These are phyloP conservation scores for Aeschynomene evenia DNA, from an alignment of 306 rosid genomes.

Conservation along the genomic window DNA sequence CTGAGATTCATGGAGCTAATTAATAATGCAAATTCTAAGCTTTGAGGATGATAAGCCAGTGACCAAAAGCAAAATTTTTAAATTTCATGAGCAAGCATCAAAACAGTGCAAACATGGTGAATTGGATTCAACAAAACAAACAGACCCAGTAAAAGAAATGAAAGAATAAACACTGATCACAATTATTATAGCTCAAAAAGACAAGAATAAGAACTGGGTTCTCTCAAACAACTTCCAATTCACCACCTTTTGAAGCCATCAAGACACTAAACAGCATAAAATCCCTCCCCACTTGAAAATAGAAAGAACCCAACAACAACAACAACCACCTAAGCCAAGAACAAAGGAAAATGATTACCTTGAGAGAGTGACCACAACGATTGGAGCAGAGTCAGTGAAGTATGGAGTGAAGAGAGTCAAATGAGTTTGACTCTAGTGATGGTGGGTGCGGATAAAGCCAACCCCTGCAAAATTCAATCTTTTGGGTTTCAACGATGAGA, in stretches of 20 bases:
- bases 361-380: neutral
- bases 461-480: neutral
- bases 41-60: neutral
- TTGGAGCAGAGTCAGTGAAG: neutral
- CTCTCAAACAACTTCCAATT: neutral
- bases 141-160: neutral
- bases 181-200: neutral
- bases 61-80: neutral
- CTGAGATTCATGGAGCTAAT: neutral
- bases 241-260: neutral
- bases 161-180: neutral
- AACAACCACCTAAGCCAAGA: no score
- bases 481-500: neutral
- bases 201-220: neutral
- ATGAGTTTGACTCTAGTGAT: neutral
- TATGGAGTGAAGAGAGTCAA: constrained; percentile 4
- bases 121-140: neutral
- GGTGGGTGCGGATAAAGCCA: constrained; percentile 22
- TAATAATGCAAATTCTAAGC: neutral
- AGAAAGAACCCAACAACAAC: neutral
- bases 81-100: constrained; percentile 1
- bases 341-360: constrained; percentile 41
- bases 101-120: neutral
- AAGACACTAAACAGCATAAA: constrained; percentile 1
- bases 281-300: constrained; percentile 5